Percentiles rank a stretch among this genome's conserved stretches.
Evolutionary conservation across 176 grass and related monocot species (phyloP).

Genomic region (Tuctoria greenei): DNA sequence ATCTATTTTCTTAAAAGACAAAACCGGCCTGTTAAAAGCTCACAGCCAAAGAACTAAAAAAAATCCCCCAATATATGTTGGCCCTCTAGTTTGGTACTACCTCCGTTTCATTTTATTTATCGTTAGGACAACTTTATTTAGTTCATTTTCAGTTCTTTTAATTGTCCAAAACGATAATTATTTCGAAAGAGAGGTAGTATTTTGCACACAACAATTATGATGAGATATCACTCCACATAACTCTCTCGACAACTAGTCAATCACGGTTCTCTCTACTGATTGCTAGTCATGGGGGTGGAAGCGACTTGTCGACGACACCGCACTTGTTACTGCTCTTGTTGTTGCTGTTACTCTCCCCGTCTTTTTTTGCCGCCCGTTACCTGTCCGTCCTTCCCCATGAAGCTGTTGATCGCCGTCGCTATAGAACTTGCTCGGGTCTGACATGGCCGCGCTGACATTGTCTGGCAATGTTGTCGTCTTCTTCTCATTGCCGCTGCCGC

Average conservation of each 20-base stretch:
- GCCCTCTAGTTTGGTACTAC: constrained; percentile 24
- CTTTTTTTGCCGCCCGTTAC: constrained; percentile 49
- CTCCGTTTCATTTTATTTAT: too few relatives aligned
- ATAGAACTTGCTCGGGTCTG: constrained; percentile 56
- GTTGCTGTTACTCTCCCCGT: constrained; percentile 57
- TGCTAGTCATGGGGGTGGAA: constrained; percentile 37
- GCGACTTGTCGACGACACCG: constrained; percentile 35
- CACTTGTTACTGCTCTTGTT: constrained; percentile 39
- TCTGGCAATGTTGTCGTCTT: not conserved
- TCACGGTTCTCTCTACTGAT: not conserved
- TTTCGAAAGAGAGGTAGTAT: too few relatives aligned
- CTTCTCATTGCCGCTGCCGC: constrained; percentile 5
- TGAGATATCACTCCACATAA: not conserved
- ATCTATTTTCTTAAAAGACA: constrained; percentile 10
- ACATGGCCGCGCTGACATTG: constrained; percentile 29
- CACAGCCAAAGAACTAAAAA: not conserved
- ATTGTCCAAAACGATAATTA: too few relatives aligned
- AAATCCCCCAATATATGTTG: constrained; percentile 6
- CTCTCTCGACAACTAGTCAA: constrained; percentile 32
- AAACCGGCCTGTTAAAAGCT: too few relatives aligned
- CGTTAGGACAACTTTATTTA: too few relatives aligned
- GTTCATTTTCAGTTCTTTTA: too few relatives aligned
- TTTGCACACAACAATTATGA: not conserved
- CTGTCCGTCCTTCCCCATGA: constrained; percentile 54
- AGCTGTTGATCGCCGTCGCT: constrained; percentile 44